These are phyloP conservation scores for Bruguiera gymnorhiza DNA, from an alignment of 345 rosid species.

Conservation along the genomic window DNA sequence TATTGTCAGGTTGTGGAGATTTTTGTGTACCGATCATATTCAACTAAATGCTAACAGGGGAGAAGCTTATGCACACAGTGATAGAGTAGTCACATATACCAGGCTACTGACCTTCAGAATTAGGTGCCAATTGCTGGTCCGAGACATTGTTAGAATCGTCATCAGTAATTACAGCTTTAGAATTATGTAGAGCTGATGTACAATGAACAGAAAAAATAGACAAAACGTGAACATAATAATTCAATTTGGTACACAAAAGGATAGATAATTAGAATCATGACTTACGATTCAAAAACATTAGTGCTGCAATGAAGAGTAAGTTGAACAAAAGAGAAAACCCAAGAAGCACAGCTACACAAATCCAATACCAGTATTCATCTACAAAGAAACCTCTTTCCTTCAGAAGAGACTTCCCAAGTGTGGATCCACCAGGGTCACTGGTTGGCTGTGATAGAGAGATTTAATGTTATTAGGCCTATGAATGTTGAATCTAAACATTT, in stretches of 20 bases:
- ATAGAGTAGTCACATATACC: not conserved
- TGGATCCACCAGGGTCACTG: not conserved
- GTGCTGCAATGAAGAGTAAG: not conserved
- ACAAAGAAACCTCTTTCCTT: not conserved
- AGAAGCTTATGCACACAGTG: not conserved
- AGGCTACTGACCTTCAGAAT: not conserved
- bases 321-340: not conserved
- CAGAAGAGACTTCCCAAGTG: not conserved
- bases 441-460: not conserved
- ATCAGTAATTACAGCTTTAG: not conserved
- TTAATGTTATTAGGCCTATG: not conserved
- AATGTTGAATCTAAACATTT: not conserved
- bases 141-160: not conserved
- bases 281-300: not conserved
- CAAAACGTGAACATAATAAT: not conserved
- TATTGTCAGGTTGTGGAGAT: not conserved
- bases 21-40: not conserved
- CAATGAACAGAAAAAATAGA: not conserved
- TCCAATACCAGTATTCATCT: constrained; percentile 1
- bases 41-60: not conserved
- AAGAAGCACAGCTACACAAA: not conserved
- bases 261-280: not conserved
- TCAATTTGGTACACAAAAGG: not conserved
- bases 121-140: not conserved
- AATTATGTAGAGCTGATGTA: not conserved